These are phyloP conservation scores for Chionographis japonica DNA, from an alignment of 106 monocot genomes.

Conservation along the genomic window DNA sequence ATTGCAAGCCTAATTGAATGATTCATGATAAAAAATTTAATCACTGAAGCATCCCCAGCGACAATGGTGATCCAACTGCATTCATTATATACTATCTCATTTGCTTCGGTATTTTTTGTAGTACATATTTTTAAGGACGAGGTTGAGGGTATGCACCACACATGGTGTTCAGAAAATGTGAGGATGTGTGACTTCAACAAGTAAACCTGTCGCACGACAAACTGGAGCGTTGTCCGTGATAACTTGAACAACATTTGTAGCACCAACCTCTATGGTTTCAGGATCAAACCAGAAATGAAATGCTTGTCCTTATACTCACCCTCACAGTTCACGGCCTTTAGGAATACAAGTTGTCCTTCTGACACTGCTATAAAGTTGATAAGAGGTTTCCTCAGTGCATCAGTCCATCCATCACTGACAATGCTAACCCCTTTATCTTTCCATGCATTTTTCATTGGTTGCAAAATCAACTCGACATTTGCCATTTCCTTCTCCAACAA, in stretches of 20 bases:
- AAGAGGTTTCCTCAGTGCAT: slow-evolving; percentile 2
- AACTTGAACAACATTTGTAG: too few relatives aligned
- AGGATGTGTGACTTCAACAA: slow-evolving; percentile 1
- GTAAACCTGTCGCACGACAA: too few relatives aligned
- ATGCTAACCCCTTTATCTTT: not conserved
- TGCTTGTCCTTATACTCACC: slow-evolving; percentile 2
- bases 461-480: not conserved
- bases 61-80: too few relatives aligned
- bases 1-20: slow-evolving; percentile 9
- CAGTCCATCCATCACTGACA: too few relatives aligned
- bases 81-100: too few relatives aligned
- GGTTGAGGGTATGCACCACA: too few relatives aligned
- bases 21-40: too few relatives aligned
- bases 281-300: not conserved
- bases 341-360: not conserved
- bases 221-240: too few relatives aligned
- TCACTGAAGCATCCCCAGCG: too few relatives aligned
- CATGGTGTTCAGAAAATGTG: slow-evolving; percentile 15
- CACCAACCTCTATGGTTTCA: not conserved
- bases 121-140: too few relatives aligned
- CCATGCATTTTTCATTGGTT: not conserved
- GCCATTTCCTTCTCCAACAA: too few relatives aligned
- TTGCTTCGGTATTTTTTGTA: too few relatives aligned
- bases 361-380: slow-evolving; percentile 2
- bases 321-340: slow-evolving; percentile 5